Evolutionary conservation across 257 asterid genomes (phyloP).

Genomic region (Solanum virginianum): DNA sequence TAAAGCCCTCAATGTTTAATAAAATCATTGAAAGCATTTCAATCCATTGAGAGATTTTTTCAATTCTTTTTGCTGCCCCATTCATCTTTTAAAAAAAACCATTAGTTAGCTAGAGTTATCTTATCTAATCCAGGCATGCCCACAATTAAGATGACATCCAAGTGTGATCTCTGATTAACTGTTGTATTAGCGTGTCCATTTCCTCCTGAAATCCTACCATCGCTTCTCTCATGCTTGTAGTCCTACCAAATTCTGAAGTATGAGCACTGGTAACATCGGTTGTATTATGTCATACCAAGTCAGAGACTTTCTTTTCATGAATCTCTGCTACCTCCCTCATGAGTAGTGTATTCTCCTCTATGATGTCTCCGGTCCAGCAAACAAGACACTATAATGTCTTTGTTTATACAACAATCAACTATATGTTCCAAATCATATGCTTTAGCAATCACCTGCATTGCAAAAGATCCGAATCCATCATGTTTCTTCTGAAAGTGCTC

Average conservation of each 20-base stretch:
- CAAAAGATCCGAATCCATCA: not conserved
- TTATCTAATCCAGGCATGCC: not conserved
- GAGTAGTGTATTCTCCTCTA: not conserved
- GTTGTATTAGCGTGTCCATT: not conserved
- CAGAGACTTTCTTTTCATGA: not conserved
- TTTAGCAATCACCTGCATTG: not conserved
- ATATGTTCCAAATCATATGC: slow-evolving; percentile 11
- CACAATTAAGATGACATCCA: not conserved
- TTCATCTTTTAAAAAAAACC: too few species aligned
- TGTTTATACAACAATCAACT: not conserved
- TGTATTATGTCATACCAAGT: not conserved
- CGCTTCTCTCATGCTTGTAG: not conserved
- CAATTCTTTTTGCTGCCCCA: too few species aligned
- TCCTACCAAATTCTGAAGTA: not conserved
- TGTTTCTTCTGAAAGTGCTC: not conserved
- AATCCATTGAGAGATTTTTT: too few species aligned
- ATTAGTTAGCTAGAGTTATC: not conserved
- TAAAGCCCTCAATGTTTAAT: too few species aligned
- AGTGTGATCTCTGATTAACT: not conserved
- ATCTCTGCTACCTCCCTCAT: not conserved
- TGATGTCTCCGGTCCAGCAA: not conserved
- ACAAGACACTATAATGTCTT: not conserved
- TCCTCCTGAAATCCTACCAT: not conserved
- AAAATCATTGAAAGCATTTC: too few species aligned
- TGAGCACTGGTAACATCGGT: not conserved